Evolutionary conservation across 305 asterid species (phyloP), one percentile per base, ranked within the genome.

Genomic region (Fraxinus albicans): DNA sequence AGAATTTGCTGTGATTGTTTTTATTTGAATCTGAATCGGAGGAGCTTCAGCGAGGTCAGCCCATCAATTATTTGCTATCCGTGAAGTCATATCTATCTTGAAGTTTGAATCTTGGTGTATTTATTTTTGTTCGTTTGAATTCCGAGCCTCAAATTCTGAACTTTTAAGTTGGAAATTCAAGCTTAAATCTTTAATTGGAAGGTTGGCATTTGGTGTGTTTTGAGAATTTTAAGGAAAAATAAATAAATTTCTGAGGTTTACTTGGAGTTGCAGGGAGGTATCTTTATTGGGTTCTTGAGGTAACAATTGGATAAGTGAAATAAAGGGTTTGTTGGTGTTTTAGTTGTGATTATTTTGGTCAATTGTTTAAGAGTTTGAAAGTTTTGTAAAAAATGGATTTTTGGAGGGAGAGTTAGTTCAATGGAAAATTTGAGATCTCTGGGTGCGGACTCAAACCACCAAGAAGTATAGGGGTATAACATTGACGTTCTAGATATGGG

Each of bases 321-420:
- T 84, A 84, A 83, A 83, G 85, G 86, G 88, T 85, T 84, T 72
- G 69, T 85, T 86, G 79, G 78, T 27, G 73, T 82, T 74, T 72
- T 44, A 80, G 79, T 83, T 81, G 83, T 79, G 74, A 82, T 82
- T 83, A 82, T 23, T 74, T 60, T 85, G 83, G 84, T 86, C 85
- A 77, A n/a, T 78, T 73, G 86, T 44, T 76, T 86, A 74, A 76
- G 86, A 88, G 89, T 89, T 90, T 78, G 86, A 81, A 86, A 63
- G 79, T 65, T 84, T 55, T 80, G 85, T 60, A 73, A 86, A 88
- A 88, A 88, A 89, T 89, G 90, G 88, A 87, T 77, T 91, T 94
- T 93, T 93, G 97, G 97, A 91, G 97, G 97, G 95, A 91, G 98
- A 91, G 91, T 88, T 83, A 75, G 94, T 86, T 89, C 85, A 73